A percentile compares a stretch with the other conserved stretches of the same genome.
phyloP scores from a whole-genome alignment of 2,329 filamentous ascomycete species.

The Trichophyton benhamiae region DNA sequence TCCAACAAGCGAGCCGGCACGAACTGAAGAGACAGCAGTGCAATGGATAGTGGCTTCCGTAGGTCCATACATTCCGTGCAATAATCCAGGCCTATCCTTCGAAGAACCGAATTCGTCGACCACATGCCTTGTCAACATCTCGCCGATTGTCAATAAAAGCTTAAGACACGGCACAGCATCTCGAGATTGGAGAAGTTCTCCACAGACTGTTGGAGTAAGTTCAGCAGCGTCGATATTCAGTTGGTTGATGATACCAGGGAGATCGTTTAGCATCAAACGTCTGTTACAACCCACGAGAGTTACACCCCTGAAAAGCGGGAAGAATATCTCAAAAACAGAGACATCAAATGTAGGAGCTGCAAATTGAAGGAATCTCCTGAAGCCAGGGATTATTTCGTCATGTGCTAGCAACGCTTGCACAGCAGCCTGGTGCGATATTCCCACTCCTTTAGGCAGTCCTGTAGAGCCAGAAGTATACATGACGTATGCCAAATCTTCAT shows the following conservation, averaged over 20 bases:
- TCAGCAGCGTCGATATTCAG: constrained; percentile 72
- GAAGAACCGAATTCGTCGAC: constrained; percentile 65
- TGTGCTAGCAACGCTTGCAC: constrained; percentile 76
- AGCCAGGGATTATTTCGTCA: constrained; percentile 60
- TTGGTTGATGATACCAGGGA: constrained; percentile 52
- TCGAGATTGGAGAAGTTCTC: constrained; percentile 59
- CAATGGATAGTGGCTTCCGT: constrained; percentile 90
- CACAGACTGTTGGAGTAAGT: constrained; percentile 76
- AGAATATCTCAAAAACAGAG: constrained; percentile 90
- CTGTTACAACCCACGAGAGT: constrained; percentile 64
- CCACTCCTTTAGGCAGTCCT: constrained; percentile 77
- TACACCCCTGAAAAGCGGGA: constrained; percentile 59
- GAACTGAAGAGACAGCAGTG: constrained; percentile 57
- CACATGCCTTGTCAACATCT: constrained; percentile 73
- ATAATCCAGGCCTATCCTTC: constrained; percentile 44
- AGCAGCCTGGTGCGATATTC: constrained; percentile 64
- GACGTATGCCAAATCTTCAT: constrained; percentile 56
- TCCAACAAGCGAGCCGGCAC: constrained; percentile 43
- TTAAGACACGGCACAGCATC: constrained; percentile 54
- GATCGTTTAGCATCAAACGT: constrained; percentile 58
- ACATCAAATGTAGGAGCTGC: constrained; percentile 90
- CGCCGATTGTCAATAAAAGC: constrained; percentile 73
- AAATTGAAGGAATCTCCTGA: constrained; percentile 77
- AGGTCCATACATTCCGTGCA: constrained; percentile 90
- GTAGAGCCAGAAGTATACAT: constrained; percentile 93